A percentile compares a stretch with the other conserved stretches of the same genome.
These are phyloP conservation scores for Xylariaceae sp. DNA, from an alignment of 2,329 filamentous ascomycete species.

Conservation along the genomic window DNA sequence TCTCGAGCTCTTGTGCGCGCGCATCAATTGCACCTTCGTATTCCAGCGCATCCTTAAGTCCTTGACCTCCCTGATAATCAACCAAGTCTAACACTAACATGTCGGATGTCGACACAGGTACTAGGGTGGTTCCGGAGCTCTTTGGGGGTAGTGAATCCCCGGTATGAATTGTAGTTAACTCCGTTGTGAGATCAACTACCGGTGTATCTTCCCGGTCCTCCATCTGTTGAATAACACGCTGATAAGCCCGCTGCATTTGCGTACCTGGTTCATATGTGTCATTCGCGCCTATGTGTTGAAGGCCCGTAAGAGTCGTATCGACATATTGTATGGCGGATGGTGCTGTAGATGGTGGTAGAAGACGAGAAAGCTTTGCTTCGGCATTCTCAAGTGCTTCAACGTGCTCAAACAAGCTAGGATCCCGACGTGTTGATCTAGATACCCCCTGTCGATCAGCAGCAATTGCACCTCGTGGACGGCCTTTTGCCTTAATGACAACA, in stretches of 20 bases:
- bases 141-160: too few relatives aligned
- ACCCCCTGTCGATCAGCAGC: neutral
- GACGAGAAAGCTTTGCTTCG: neutral
- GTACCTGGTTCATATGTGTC: neutral
- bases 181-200: too few relatives aligned
- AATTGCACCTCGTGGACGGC: neutral
- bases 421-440: neutral
- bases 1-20: too few relatives aligned
- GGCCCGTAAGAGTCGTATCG: too few relatives aligned
- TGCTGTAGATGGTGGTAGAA: neutral
- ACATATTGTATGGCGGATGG: neutral
- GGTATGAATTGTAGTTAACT: too few relatives aligned
- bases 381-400: neutral
- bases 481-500: neutral
- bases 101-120: too few relatives aligned
- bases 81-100: too few relatives aligned
- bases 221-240: neutral
- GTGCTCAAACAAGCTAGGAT: neutral
- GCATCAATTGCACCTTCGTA: too few relatives aligned
- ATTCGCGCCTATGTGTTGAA: too few relatives aligned
- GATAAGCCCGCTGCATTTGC: neutral
- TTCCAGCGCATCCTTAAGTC: too few relatives aligned
- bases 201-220: neutral
- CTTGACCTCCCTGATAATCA: too few relatives aligned
- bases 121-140: too few relatives aligned